Evolutionary conservation across 257 asterid species (phyloP).

Genomic region (Solanum sejunctum): DNA sequence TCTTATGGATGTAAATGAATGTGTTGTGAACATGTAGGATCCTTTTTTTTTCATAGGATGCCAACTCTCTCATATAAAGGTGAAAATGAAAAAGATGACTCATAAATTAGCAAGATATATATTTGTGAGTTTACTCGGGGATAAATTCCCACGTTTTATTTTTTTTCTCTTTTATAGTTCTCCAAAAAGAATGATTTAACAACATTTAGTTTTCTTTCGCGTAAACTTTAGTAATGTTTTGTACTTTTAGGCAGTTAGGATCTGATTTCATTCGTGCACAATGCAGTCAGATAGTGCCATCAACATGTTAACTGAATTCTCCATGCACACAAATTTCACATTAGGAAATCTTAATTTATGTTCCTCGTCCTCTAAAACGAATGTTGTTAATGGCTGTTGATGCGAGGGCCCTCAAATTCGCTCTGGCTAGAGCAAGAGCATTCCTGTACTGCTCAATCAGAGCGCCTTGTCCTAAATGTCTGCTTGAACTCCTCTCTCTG

Average conservation of each 20-base stretch:
- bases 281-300: background rate
- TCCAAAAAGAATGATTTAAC: background rate
- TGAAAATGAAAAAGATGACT: background rate
- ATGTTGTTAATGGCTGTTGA: slow-evolving; percentile 36
- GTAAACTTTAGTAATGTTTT: background rate
- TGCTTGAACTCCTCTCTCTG: slow-evolving; percentile 79
- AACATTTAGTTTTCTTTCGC: background rate
- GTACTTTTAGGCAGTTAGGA: background rate
- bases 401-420: slow-evolving; percentile 88
- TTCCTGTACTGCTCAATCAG: background rate
- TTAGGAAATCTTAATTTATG: background rate
- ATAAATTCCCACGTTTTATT: background rate
- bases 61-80: background rate
- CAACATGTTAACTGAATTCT: background rate
- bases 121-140: background rate
- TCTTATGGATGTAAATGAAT: background rate
- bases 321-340: background rate
- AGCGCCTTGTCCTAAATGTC: slow-evolving; percentile 14
- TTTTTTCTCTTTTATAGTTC: background rate
- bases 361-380: slow-evolving; percentile 7
- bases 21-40: background rate
- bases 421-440: slow-evolving; percentile 49
- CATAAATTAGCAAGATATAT: background rate
- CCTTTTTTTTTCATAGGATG: background rate
- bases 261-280: background rate